Evolutionary conservation across 345 rosid species (phyloP), one percentile per base, ranked within the genome.

Genomic region (Noccaea bulbosa): DNA sequence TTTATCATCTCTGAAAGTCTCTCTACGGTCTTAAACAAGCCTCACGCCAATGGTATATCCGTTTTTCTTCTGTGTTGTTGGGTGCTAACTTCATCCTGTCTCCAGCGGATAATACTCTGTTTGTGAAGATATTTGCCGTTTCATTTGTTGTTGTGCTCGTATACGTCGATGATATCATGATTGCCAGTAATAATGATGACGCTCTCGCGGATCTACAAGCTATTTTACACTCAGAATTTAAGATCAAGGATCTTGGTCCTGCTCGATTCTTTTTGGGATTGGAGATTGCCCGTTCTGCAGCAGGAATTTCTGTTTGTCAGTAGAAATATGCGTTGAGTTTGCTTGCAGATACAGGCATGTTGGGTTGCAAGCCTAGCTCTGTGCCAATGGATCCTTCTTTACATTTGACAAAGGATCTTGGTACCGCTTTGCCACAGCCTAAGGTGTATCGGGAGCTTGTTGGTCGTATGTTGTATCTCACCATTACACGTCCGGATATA

Each of bases 51-150:
- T 17, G 20, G 20, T 40, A 10, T 8, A 3, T 8, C 1, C 12
- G 12, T 0, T 40, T 40, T 0, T 38, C 33, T 0, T 37, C 11
- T 0, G 3, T 3, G 0, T 0, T 38, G 2, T 0, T 7, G 8
- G 1, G 0, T 2, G 5, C 37, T 34, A 34, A 34, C 17, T 5
- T 9, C 10, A 0, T 58, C 10, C 5, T 17, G 6, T 58, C 63
- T 2, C 32, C 20, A 1, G 1, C 46, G 1, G 16, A 58, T 3
- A 3, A 58, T 5, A 12, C 47, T 0, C 1, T 58, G 0, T 58
- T 58, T 6, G 10, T 10, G 0, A 2, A 11, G 5, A 7, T 5
- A 0, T 15, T 0, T 10, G 2, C 1, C 16, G 8, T 3, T 6
- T 12, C 1, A 0, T 15, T 2, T 6, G 2, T 57, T 1, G 44